phyloP scores from a whole-genome alignment of 2,329 filamentous ascomycete genomes.

The Fusarium humuli region DNA sequence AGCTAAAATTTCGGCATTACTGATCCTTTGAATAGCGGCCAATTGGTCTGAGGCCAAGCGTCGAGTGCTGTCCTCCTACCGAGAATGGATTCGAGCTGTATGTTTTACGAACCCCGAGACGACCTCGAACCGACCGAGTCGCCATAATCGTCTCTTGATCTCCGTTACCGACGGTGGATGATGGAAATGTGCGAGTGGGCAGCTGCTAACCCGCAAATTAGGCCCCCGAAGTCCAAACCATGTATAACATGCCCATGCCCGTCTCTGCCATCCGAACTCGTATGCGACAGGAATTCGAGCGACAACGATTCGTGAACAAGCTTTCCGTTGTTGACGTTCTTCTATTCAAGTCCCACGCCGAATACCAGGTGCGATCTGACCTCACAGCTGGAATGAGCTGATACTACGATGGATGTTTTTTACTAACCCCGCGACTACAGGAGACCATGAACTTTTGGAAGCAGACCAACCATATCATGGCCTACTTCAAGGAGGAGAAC shows the following conservation, averaged over 20 bases:
- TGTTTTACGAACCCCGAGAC: constrained; percentile 55
- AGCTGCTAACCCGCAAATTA: constrained; percentile 55
- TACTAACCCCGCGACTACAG: constrained; percentile 59
- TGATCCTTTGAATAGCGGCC: constrained; percentile 71
- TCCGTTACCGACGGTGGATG: neutral
- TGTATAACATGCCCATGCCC: constrained; percentile 94
- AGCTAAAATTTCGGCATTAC: constrained; percentile 35
- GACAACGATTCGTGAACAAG: constrained; percentile 93
- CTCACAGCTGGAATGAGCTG: constrained; percentile 67
- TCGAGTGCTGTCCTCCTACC: constrained; percentile 89
- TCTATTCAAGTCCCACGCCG: constrained; percentile 88
- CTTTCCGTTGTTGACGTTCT: constrained; percentile 89
- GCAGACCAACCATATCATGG: constrained; percentile 93
- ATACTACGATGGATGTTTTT: neutral
- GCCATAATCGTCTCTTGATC: neutral
- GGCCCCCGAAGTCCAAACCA: constrained; percentile 96
- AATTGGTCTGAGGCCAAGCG: constrained; percentile 90
- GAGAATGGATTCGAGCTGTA: constrained; percentile 97
- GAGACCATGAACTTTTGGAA: constrained; percentile 99
- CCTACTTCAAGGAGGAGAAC: constrained; percentile 91
- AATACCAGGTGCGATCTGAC: constrained; percentile 80
- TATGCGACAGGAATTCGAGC: constrained; percentile 96
- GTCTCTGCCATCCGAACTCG: constrained; percentile 90
- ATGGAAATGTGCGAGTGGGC: neutral
- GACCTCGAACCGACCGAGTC: neutral